Conservation (phyloP, 805 yeast species). For the Lachancea fermentati region DNA sequence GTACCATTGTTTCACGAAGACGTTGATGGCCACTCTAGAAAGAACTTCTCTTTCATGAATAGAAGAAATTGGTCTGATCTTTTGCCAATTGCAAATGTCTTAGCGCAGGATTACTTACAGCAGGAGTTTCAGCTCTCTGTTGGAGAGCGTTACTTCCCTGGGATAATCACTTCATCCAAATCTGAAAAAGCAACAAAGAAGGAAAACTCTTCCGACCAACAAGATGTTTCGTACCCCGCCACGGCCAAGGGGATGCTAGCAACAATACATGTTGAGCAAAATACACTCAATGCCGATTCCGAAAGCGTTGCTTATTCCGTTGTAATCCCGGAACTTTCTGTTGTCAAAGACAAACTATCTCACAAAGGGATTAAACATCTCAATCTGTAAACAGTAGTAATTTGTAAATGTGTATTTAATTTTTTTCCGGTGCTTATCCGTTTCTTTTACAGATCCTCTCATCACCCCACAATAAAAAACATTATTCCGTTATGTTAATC, state of each 20-base stretch:
- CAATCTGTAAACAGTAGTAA: not conserved
- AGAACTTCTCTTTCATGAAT: conserved; percentile 45
- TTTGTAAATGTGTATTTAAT: not conserved
- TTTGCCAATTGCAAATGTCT: conserved; percentile 44
- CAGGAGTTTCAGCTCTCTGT: conserved; percentile 9
- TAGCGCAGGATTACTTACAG: conserved; percentile 17
- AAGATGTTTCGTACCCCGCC: conserved; percentile 47
- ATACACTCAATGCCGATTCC: conserved; percentile 42
- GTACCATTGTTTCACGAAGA: conserved; percentile 64
- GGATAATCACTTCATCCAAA: conserved; percentile 35
- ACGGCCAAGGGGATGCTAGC: conserved; percentile 55
- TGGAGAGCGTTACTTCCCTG: conserved; percentile 23
- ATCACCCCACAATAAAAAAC: not conserved
- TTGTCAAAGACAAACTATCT: conserved; percentile 19
- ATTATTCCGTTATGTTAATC: not conserved
- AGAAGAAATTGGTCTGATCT: conserved; percentile 70
- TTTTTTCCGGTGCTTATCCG: not conserved
- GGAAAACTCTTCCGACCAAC: conserved; percentile 9
- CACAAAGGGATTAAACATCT: conserved; percentile 29
- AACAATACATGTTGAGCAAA: conserved; percentile 68
- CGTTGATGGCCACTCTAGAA: conserved; percentile 48
- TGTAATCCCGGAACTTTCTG: conserved; percentile 56
- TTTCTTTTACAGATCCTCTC: not conserved
- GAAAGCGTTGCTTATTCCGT: conserved; percentile 62
- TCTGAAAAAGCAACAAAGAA: conserved; percentile 10